Conservation (phyloP, 495 filamentous ascomycete genomes). For the Neurospora discreta region DNA sequence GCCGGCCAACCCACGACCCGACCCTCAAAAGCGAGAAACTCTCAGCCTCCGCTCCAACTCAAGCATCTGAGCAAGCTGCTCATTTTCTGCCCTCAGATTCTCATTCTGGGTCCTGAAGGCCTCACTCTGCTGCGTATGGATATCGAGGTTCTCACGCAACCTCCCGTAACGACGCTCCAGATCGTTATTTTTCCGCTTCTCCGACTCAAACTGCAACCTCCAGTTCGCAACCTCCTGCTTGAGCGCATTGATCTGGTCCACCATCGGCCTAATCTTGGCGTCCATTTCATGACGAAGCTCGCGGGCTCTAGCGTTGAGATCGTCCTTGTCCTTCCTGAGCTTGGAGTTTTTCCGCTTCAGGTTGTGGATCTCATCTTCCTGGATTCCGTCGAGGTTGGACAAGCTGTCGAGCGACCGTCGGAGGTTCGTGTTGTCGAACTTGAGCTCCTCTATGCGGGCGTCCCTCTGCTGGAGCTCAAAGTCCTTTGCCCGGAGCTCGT, state of each 20-base stretch:
- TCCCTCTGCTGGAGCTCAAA: constrained; percentile 3
- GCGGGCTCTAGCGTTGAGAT: constrained; percentile 2
- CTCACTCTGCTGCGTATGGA: constrained; percentile 8
- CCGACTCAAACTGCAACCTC: constrained; percentile 8
- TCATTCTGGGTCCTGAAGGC: constrained; percentile 3
- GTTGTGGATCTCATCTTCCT: constrained; percentile 7
- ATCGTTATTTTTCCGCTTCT: constrained; percentile 2
- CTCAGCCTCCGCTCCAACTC: background rate
- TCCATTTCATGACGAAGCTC: constrained; percentile 9
- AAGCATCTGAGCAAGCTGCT: background rate
- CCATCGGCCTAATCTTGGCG: background rate
- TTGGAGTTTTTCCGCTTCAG: constrained; percentile 8
- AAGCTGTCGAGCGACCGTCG: constrained; percentile 12
- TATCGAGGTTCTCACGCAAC: constrained; percentile 1
- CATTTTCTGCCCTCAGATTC: background rate
- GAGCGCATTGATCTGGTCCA: constrained; percentile 2
- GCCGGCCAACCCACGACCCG: background rate
- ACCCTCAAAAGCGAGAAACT: background rate
- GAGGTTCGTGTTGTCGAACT: constrained; percentile 16
- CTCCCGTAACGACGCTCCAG: constrained; percentile 3
- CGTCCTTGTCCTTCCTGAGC: constrained; percentile 14
- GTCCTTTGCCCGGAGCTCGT: constrained; percentile 3
- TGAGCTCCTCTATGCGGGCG: constrained; percentile 5
- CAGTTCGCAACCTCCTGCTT: constrained; percentile 7
- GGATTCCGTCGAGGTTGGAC: constrained; percentile 11